Conservation (phyloP, 306 rosid genomes). For the Sphenostylis stenocarpa region DNA sequence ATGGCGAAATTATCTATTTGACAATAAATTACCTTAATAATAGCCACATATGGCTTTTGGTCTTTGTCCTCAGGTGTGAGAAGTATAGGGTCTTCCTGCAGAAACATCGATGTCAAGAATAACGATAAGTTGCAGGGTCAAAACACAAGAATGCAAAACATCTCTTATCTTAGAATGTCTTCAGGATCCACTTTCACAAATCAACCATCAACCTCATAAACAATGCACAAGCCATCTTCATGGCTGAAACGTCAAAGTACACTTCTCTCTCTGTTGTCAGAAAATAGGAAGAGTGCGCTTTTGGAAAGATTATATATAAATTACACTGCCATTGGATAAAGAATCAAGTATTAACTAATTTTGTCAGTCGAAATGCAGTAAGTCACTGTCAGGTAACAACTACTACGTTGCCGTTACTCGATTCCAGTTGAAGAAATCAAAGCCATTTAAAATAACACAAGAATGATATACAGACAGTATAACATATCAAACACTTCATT, state of each 20-base stretch:
- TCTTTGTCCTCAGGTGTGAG: slow-evolving; percentile 66
- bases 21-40: slow-evolving; percentile 72
- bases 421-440: background rate
- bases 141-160: slow-evolving; percentile 11
- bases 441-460: background rate
- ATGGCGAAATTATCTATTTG: slow-evolving; percentile 12
- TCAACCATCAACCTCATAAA: background rate
- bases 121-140: background rate
- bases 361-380: background rate
- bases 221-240: slow-evolving; percentile 15
- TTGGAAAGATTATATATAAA: background rate
- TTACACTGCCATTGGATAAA: background rate
- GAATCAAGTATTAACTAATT: background rate
- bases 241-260: background rate
- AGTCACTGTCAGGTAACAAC: background rate
- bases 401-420: background rate
- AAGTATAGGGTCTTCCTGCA: slow-evolving; percentile 97
- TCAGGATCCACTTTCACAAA: slow-evolving; percentile 22
- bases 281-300: background rate
- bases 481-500: background rate
- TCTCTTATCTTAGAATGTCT: background rate
- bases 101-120: slow-evolving; percentile 4
- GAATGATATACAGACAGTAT: background rate
- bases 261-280: background rate
- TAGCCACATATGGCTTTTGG: slow-evolving; percentile 95